phyloP scores from a whole-genome alignment of 352 stramenopile genomes.

The Pseudoperonospora humuli region DNA sequence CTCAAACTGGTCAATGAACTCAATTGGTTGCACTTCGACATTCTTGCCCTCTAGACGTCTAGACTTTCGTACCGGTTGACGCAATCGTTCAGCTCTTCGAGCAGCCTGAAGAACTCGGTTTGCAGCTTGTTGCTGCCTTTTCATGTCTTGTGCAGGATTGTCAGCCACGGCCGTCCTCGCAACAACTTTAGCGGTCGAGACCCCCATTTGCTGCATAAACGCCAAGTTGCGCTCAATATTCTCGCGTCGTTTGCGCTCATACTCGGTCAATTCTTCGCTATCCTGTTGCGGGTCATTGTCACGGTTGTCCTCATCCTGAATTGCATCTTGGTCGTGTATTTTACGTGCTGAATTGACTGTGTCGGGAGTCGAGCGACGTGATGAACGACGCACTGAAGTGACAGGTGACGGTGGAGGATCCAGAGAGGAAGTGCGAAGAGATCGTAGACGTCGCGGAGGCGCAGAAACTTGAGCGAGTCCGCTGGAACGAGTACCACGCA shows the following conservation, averaged over 20 bases:
- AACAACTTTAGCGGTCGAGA: slow-evolving; percentile 65
- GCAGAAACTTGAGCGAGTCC: background rate
- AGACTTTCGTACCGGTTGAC: slow-evolving; percentile 52
- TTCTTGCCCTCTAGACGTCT: slow-evolving; percentile 51
- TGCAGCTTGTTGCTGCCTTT: slow-evolving; percentile 6
- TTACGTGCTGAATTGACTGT: slow-evolving; percentile 4
- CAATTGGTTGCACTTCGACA: slow-evolving; percentile 31
- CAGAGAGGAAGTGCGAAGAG: slow-evolving; percentile 7
- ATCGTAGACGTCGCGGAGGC: slow-evolving; percentile 14
- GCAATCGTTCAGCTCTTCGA: slow-evolving; percentile 6
- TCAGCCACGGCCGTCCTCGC: slow-evolving; percentile 39
- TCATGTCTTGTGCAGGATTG: background rate
- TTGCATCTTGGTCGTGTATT: background rate
- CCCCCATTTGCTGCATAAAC: slow-evolving; percentile 79
- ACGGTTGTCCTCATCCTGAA: slow-evolving; percentile 2
- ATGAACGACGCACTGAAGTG: slow-evolving; percentile 16
- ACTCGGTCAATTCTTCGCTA: slow-evolving; percentile 38
- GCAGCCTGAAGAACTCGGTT: slow-evolving; percentile 16
- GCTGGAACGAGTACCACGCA: slow-evolving; percentile 25
- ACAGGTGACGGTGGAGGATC: slow-evolving; percentile 12
- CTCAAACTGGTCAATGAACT: slow-evolving; percentile 22
- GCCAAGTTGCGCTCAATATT: slow-evolving; percentile 83
- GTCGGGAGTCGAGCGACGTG: background rate
- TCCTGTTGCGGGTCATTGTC: slow-evolving; percentile 9
- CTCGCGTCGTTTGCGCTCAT: slow-evolving; percentile 71